Evolutionary conservation across 2,329 filamentous ascomycete genomes (phyloP).

Genomic region (Dothistroma pini): DNA sequence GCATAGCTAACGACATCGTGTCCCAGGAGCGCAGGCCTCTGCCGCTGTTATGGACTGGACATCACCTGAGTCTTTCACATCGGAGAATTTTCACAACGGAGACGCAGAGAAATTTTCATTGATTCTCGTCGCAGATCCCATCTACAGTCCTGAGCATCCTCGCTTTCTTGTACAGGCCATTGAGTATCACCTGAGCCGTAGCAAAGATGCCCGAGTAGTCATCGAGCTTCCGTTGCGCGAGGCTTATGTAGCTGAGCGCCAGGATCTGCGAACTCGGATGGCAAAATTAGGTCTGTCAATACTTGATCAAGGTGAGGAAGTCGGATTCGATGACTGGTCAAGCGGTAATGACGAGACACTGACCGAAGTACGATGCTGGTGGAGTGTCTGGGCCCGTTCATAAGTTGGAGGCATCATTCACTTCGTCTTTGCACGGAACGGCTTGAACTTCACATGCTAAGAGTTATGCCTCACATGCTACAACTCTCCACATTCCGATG

Average conservation of each 20-base stretch:
- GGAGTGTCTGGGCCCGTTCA: constrained; percentile 56
- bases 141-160: constrained; percentile 85
- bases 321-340: constrained; percentile 71
- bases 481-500: background rate
- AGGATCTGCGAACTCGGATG: constrained; percentile 62
- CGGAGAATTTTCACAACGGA: constrained; percentile 11
- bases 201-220: constrained; percentile 60
- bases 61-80: constrained; percentile 46
- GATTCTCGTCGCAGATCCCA: constrained; percentile 77
- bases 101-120: constrained; percentile 46
- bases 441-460: background rate
- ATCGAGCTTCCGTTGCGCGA: constrained; percentile 80
- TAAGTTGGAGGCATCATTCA: constrained; percentile 7
- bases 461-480: background rate
- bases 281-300: constrained; percentile 49
- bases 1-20: background rate
- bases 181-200: constrained; percentile 59
- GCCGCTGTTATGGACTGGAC: constrained; percentile 72
- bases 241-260: constrained; percentile 61
- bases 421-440: too few species aligned
- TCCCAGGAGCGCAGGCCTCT: constrained; percentile 40
- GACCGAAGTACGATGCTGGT: constrained; percentile 62
- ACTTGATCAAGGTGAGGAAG: constrained; percentile 59
- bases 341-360: constrained; percentile 45
- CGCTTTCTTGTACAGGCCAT: constrained; percentile 69